Conservation (phyloP, 306 rosid species). For the Urtica urens region DNA sequence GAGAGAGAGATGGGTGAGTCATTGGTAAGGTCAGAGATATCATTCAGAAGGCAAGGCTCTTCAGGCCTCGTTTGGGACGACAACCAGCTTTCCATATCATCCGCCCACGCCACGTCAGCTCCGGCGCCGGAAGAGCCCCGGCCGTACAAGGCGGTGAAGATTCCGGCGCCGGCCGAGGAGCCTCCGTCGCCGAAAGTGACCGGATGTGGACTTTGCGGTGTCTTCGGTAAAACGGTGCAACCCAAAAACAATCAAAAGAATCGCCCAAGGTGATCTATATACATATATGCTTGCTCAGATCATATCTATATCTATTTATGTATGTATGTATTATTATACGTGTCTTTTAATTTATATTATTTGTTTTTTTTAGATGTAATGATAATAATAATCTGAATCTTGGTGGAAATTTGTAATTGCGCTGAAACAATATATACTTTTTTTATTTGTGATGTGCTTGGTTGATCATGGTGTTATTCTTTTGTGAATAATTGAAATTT, state of each 20-base stretch:
- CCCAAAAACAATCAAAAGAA: conserved; percentile 25
- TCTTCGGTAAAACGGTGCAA: conserved; percentile 32
- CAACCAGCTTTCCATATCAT: conserved; percentile 33
- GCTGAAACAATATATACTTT: no score
- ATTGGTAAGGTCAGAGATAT: conserved; percentile 52
- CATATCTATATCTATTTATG: background rate
- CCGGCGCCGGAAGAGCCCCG: conserved; percentile 23
- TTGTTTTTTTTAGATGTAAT: no score
- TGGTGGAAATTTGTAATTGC: no score
- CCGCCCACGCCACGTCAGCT: conserved; percentile 17
- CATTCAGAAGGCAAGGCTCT: conserved; percentile 72
- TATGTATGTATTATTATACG: background rate
- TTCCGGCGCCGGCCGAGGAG: conserved; percentile 28
- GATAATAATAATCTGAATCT: no score
- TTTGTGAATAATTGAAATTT: no score
- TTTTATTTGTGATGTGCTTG: no score
- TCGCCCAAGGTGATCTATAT: conserved; percentile 19
- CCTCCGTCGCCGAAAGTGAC: conserved; percentile 74
- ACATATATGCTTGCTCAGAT: background rate
- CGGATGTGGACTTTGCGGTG: conserved; percentile 44
- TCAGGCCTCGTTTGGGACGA: conserved; percentile 59
- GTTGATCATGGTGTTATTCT: no score
- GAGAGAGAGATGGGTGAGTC: conserved; percentile 32
- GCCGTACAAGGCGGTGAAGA: conserved; percentile 26
- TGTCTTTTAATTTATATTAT: background rate